Evolutionary conservation across 352 stramenopile species (phyloP).

Genomic region (Globisporangium polare): DNA sequence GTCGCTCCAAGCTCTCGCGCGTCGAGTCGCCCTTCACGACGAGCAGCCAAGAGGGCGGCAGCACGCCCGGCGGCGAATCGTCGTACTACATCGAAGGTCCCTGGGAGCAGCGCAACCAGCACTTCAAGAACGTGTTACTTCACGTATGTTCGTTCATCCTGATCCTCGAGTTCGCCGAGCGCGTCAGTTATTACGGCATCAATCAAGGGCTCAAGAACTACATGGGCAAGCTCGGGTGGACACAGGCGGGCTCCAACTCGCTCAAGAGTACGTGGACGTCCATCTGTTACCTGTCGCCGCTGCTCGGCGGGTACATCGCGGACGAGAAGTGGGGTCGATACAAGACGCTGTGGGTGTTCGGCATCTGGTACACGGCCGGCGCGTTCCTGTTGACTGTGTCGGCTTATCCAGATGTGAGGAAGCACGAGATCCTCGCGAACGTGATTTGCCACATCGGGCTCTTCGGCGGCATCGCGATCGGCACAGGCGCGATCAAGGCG

Average conservation of each 20-base stretch:
- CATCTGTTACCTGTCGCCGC: constrained; percentile 81
- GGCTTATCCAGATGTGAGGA: constrained; percentile 46
- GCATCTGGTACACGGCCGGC: constrained; percentile 71
- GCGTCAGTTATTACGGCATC: constrained; percentile 86
- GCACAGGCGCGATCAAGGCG: constrained; percentile 83
- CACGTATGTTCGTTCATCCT: constrained; percentile 86
- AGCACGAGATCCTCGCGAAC: constrained; percentile 53
- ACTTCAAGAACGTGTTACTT: constrained; percentile 81
- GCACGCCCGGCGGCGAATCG: constrained; percentile 38
- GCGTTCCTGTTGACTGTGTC: constrained; percentile 66
- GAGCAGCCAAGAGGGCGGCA: constrained; percentile 30
- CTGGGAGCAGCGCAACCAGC: constrained; percentile 71
- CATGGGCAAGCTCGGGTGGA: constrained; percentile 71
- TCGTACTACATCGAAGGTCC: constrained; percentile 74
- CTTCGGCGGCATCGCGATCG: constrained; percentile 69
- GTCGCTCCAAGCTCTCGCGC: constrained; percentile 43
- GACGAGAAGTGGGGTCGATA: constrained; percentile 87
- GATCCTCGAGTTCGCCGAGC: constrained; percentile 82
- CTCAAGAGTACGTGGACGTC: constrained; percentile 89
- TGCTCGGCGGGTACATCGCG: constrained; percentile 80
- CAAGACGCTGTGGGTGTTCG: constrained; percentile 81
- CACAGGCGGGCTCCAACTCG: constrained; percentile 76
- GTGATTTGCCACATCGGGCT: constrained; percentile 70
- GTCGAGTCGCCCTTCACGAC: constrained; percentile 33
- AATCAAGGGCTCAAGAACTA: constrained; percentile 89